Evolutionary conservation across 805 yeast species (phyloP).

Genomic region (Kluyveromyces aestuarii): DNA sequence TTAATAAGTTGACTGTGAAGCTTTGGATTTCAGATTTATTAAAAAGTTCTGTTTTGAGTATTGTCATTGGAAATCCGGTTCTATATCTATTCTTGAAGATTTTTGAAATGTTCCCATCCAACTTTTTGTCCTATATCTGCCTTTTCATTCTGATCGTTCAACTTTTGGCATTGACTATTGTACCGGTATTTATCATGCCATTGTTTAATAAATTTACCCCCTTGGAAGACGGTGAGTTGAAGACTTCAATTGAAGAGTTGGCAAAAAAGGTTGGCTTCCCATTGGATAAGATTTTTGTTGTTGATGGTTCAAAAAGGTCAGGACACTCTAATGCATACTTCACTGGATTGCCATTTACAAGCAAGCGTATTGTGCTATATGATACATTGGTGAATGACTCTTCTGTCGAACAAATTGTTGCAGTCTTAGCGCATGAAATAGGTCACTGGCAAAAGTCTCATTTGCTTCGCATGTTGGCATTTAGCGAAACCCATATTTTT

Average conservation of each 20-base stretch:
- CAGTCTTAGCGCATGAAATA: slow-evolving; percentile 95
- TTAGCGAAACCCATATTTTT: slow-evolving; percentile 57
- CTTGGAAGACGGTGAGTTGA: slow-evolving; percentile 82
- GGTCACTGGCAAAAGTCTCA: slow-evolving; percentile 97
- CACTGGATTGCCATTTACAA: slow-evolving; percentile 90
- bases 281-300: slow-evolving; percentile 70
- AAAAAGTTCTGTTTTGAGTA: slow-evolving; percentile 47
- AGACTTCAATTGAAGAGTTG: slow-evolving; percentile 67
- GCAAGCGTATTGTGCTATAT: slow-evolving; percentile 83
- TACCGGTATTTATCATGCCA: slow-evolving; percentile 85
- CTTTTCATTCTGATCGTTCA: slow-evolving; percentile 62
- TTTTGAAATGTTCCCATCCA: slow-evolving; percentile 68
- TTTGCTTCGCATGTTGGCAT: slow-evolving; percentile 62
- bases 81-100: slow-evolving; percentile 71
- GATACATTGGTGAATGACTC: slow-evolving; percentile 85
- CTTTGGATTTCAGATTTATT: slow-evolving; percentile 68
- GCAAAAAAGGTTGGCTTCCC: slow-evolving; percentile 79
- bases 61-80: slow-evolving; percentile 62
- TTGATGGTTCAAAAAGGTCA: slow-evolving; percentile 96
- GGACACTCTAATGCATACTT: slow-evolving; percentile 96
- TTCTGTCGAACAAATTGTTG: slow-evolving; percentile 71
- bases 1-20: slow-evolving; percentile 71
- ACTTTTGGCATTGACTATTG: slow-evolving; percentile 62
- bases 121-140: slow-evolving; percentile 75
- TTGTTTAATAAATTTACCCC: slow-evolving; percentile 87